A percentile compares a stretch with the other conserved stretches of the same genome.
These are phyloP conservation scores for Russula sp. DNA, from an alignment of 768 basidiomycete species.

Conservation along the genomic window DNA sequence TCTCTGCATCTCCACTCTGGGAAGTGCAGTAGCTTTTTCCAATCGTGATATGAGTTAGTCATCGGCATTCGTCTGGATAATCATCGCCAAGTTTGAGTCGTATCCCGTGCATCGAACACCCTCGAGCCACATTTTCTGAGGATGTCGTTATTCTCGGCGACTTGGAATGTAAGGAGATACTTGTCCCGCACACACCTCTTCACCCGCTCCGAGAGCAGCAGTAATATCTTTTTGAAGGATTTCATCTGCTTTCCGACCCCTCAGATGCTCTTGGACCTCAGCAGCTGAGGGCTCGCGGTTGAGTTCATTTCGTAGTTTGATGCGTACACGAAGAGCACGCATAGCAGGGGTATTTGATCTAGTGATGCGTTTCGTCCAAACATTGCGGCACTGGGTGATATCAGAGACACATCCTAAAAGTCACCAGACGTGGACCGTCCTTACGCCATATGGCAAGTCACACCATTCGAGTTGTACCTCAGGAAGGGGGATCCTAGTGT, in stretches of 20 bases:
- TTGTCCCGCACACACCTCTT: not conserved
- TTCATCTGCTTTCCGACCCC: not conserved
- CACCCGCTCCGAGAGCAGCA: not conserved
- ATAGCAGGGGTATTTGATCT: fast-evolving
- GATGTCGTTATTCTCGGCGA: not conserved
- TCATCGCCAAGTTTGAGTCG: not conserved
- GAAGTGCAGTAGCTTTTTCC: not conserved
- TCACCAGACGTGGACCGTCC: not conserved
- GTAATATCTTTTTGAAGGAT: not conserved
- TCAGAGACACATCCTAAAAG: not conserved
- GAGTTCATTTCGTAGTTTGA: not conserved
- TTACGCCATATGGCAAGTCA: not conserved
- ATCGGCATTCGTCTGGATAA: not conserved
- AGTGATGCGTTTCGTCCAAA: not conserved
- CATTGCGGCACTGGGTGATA: not conserved
- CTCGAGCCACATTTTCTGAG: not conserved
- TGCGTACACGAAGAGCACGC: not conserved
- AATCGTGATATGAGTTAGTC: not conserved
- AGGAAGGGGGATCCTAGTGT: not conserved
- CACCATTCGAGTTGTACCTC: not conserved
- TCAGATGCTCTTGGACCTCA: not conserved
- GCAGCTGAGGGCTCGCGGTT: slow-evolving; percentile 4
- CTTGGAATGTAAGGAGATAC: not conserved
- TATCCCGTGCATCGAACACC: not conserved
- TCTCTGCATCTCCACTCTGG: not conserved